phyloP scores from a whole-genome alignment of 164 flowering plant species.

The Cinnamomum chago region DNA sequence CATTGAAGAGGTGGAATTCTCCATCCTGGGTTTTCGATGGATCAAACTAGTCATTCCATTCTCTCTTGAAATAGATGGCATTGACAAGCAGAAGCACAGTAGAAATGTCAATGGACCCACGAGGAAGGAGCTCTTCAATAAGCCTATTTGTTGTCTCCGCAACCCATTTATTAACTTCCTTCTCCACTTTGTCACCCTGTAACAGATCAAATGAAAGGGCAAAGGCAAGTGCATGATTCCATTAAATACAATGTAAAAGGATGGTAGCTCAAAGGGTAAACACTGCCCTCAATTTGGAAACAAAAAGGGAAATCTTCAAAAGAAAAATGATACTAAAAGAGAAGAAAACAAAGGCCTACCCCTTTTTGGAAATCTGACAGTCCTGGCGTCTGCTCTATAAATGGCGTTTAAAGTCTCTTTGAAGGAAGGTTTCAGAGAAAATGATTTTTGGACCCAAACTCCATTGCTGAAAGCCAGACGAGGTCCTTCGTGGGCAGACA shows the following conservation, averaged over 20 bases:
- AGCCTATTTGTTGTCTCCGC: conserved; percentile 19
- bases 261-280: too few relatives aligned
- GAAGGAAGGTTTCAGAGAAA: conserved; percentile 44
- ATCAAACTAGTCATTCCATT: conserved; percentile 14
- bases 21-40: conserved; percentile 3
- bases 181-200: conserved; percentile 1
- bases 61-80: conserved; percentile 30
- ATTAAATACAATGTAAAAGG: background rate
- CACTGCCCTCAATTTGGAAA: too few relatives aligned
- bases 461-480: conserved; percentile 49
- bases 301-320: too few relatives aligned
- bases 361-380: conserved; percentile 54
- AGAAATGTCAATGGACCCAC: background rate
- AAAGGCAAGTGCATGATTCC: too few relatives aligned
- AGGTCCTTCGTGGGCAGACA: conserved; percentile 54
- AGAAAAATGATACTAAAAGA: too few relatives aligned
- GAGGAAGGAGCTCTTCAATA: conserved; percentile 17
- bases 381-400: conserved; percentile 41
- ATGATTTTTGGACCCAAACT: conserved; percentile 52
- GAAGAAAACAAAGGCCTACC: conserved; percentile 23
- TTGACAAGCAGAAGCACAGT: conserved; percentile 14
- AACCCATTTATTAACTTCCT: conserved; percentile 18
- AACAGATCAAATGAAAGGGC: too few relatives aligned
- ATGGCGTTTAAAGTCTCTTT: conserved; percentile 37
- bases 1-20: conserved; percentile 26